A percentile compares a stretch with the other conserved stretches of the same genome.
These are phyloP conservation scores for Aureobasidium sp. DNA, from an alignment of 2,329 filamentous ascomycete genomes.

Conservation along the genomic window DNA sequence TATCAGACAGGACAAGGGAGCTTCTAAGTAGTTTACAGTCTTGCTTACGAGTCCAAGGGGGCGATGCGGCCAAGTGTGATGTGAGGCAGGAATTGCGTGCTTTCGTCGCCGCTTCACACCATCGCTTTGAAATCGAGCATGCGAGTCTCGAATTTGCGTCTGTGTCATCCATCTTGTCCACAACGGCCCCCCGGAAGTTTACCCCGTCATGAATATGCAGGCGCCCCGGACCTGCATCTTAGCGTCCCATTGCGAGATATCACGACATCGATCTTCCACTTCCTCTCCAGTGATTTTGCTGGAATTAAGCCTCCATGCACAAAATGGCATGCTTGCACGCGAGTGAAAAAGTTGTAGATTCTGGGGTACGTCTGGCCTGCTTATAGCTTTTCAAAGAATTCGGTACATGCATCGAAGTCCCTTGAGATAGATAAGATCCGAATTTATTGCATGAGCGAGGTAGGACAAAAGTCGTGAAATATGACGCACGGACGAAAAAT, in stretches of 20 bases:
- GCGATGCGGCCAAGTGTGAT: neutral
- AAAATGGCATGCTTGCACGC: neutral
- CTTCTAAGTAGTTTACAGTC: constrained; percentile 1
- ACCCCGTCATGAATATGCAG: constrained; percentile 3
- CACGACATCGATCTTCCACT: neutral
- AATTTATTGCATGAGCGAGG: neutral
- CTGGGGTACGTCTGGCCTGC: constrained; percentile 5
- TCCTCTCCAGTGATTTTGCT: neutral
- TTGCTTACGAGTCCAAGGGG: constrained; percentile 1
- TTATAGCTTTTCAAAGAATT: neutral
- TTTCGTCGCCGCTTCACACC: neutral
- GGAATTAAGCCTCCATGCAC: constrained; percentile 2
- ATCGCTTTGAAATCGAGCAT: constrained; percentile 12
- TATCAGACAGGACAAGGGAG: neutral
- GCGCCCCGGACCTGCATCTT: neutral
- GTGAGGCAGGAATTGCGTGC: constrained; percentile 6
- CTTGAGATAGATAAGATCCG: constrained; percentile 7
- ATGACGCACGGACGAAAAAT: neutral
- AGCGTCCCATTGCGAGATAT: constrained; percentile 7
- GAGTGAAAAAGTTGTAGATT: constrained; percentile 7
- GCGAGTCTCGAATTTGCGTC: neutral
- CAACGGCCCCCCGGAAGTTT: neutral
- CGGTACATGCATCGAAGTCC: neutral
- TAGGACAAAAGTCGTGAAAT: neutral
- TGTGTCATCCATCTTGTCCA: neutral